A percentile compares a stretch with the other conserved stretches of the same genome.
phyloP scores from a whole-genome alignment of 1,139 yeast genomes.

The Candida labiduridarum region DNA sequence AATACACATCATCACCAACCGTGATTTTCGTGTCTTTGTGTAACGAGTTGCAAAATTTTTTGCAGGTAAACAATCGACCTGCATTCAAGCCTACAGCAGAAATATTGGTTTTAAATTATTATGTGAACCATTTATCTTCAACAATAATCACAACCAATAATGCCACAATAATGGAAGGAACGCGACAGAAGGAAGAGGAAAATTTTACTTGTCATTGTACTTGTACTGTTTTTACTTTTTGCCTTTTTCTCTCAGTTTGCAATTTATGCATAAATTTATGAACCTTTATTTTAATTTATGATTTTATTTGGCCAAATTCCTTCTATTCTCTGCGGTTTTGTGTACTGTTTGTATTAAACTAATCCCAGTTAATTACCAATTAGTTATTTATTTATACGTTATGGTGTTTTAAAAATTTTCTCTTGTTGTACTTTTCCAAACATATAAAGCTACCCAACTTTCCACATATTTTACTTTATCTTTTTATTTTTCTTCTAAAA shows the following conservation, averaged over 20 bases:
- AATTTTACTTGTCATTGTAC: no score
- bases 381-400: no score
- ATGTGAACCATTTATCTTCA: neutral
- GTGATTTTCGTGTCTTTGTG: neutral
- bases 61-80: neutral
- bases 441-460: no score
- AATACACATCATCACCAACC: neutral
- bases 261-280: slow-evolving; percentile 1
- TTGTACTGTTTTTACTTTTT: no score
- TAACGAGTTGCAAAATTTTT: neutral
- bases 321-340: neutral
- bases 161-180: neutral
- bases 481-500: no score
- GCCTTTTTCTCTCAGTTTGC: neutral
- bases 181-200: neutral
- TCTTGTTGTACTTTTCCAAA: no score
- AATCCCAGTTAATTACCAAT: no score
- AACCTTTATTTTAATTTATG: neutral
- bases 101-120: neutral
- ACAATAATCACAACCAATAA: neutral
- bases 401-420: no score
- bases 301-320: neutral
- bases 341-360: no score
- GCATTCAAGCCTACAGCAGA: neutral
- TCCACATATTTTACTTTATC: no score